Evolutionary conservation across 345 rosid species (phyloP).

Genomic region (Eucalyptus pauciflora): DNA sequence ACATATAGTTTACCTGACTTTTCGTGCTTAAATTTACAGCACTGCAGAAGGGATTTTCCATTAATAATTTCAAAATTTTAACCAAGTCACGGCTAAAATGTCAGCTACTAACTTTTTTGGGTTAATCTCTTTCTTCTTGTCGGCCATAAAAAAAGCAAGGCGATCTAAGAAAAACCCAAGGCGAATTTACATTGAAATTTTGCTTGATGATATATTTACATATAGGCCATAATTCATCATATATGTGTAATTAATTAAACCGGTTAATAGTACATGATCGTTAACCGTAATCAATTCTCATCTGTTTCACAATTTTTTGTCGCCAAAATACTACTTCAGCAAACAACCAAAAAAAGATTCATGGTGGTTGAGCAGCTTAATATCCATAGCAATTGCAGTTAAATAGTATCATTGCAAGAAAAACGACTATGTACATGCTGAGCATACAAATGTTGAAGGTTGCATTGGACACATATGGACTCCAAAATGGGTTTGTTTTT

Average conservation of each 20-base stretch:
- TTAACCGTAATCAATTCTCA: background rate
- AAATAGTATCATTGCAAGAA: background rate
- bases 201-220: background rate
- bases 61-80: background rate
- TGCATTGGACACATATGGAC: background rate
- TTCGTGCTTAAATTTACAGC: background rate
- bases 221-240: background rate
- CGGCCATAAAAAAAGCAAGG: background rate
- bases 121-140: background rate
- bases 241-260: background rate
- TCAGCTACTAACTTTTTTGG: background rate
- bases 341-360: background rate
- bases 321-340: background rate
- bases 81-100: background rate
- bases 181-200: background rate
- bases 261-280: rapidly evolving
- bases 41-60: background rate
- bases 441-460: background rate
- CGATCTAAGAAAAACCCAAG: background rate
- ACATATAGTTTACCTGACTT: background rate
- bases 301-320: background rate
- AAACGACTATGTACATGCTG: background rate
- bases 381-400: background rate
- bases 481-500: background rate
- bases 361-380: background rate